Percentiles rank a stretch among this genome's conserved stretches.
Evolutionary conservation across 306 rosid species (phyloP).

Genomic region (Cucurbita argyrosperma): DNA sequence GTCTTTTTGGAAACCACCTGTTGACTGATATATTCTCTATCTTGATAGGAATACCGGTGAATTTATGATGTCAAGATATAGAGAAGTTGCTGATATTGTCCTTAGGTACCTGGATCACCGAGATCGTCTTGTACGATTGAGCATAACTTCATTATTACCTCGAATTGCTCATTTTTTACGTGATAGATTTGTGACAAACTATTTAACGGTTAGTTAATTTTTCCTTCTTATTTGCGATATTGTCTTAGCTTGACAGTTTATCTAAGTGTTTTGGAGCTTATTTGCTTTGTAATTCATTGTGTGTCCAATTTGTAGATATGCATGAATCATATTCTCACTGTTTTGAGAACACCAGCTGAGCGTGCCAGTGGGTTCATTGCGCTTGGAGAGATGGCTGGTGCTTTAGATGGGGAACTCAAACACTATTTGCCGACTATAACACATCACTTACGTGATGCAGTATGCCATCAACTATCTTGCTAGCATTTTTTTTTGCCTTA

Average conservation of each 20-base stretch:
- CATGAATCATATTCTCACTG: constrained; percentile 94
- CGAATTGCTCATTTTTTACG: constrained; percentile 96
- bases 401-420: constrained; percentile 84
- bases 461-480: constrained; percentile 24
- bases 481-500: neutral
- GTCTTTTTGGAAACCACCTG: neutral
- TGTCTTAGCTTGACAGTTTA: neutral
- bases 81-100: constrained; percentile 97
- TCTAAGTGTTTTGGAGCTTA: constrained; percentile 1
- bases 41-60: constrained; percentile 89
- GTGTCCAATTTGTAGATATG: constrained; percentile 62
- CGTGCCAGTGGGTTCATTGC: constrained; percentile 98
- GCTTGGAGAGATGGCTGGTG: constrained; percentile 99
- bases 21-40: constrained; percentile 7
- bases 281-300: neutral
- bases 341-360: constrained; percentile 79
- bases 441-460: constrained; percentile 86
- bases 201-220: constrained; percentile 52
- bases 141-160: constrained; percentile 92
- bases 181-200: constrained; percentile 91
- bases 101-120: constrained; percentile 84
- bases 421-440: constrained; percentile 79
- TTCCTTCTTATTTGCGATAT: constrained; percentile 6
- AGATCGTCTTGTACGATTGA: constrained; percentile 90
- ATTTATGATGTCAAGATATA: constrained; percentile 98